Percentiles rank a stretch among this genome's conserved stretches.
These are phyloP conservation scores for Colletotrichum orbiculare DNA, from an alignment of 2,329 filamentous ascomycete species.

Conservation along the genomic window DNA sequence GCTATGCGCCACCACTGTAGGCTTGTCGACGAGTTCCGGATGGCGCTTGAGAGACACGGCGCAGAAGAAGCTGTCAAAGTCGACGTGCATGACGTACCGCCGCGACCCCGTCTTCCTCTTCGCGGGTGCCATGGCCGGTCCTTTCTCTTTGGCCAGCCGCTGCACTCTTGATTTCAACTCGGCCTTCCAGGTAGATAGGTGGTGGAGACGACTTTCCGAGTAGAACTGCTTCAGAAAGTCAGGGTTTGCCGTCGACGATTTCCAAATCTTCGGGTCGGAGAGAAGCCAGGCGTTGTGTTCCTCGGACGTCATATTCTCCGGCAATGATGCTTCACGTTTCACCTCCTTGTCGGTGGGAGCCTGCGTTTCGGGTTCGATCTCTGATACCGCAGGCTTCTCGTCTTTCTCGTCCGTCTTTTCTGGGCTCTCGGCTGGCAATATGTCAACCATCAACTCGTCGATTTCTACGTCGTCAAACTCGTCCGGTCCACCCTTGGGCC, in stretches of 20 bases:
- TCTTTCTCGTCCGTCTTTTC: not conserved
- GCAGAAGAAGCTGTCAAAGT: slow-evolving; percentile 99
- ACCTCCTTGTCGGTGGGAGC: not conserved
- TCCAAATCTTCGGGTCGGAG: slow-evolving; percentile 84
- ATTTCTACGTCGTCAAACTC: slow-evolving; percentile 35
- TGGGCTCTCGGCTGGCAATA: slow-evolving; percentile 16
- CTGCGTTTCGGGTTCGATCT: not conserved
- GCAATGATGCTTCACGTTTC: slow-evolving; percentile 38
- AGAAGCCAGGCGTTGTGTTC: slow-evolving; percentile 91
- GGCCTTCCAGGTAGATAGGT: slow-evolving; percentile 96
- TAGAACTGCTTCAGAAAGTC: slow-evolving; percentile 96
- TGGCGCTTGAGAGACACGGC: slow-evolving; percentile 85
- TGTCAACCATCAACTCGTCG: slow-evolving; percentile 31
- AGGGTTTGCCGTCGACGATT: slow-evolving; percentile 91
- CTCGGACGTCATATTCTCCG: slow-evolving; percentile 84
- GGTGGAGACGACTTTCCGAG: slow-evolving; percentile 92
- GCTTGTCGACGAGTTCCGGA: slow-evolving; percentile 81
- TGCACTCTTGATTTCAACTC: slow-evolving; percentile 92
- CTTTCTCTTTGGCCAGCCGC: slow-evolving; percentile 78
- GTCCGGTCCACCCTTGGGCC: slow-evolving; percentile 30
- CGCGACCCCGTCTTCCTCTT: slow-evolving; percentile 71
- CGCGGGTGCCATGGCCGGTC: slow-evolving; percentile 53
- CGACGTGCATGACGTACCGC: slow-evolving; percentile 91
- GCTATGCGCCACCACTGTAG: slow-evolving; percentile 89
- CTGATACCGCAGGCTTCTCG: not conserved